phyloP scores from a whole-genome alignment of 257 asterid species.

The Knoxia roxburghii region DNA sequence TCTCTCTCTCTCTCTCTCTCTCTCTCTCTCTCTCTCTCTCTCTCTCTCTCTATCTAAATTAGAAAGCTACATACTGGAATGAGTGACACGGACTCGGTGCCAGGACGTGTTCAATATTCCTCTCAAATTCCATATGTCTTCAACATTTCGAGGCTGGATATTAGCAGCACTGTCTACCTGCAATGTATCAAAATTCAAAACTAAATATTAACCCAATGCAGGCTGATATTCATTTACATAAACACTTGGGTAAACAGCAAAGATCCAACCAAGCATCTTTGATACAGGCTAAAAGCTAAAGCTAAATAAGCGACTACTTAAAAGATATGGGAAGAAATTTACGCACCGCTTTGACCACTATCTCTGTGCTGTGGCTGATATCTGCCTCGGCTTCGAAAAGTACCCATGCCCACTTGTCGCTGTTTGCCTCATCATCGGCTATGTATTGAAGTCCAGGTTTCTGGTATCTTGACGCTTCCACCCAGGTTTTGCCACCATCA shows the following conservation, averaged over 20 bases:
- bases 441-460: conserved; percentile 57
- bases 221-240: too few relatives aligned
- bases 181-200: background rate
- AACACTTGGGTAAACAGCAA: too few relatives aligned
- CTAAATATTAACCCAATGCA: background rate
- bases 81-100: conserved; percentile 86
- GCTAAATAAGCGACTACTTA: background rate
- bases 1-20: too few relatives aligned
- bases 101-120: conserved; percentile 92
- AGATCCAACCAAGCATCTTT: too few relatives aligned
- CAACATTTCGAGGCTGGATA: conserved; percentile 86
- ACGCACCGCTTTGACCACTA: conserved; percentile 93
- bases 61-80: conserved; percentile 74
- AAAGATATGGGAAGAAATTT: conserved; percentile 3
- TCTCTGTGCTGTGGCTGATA: conserved; percentile 51
- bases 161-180: conserved; percentile 89
- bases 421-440: conserved; percentile 43
- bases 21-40: too few relatives aligned
- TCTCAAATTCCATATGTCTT: conserved; percentile 85
- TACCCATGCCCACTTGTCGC: conserved; percentile 99
- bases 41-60: too few relatives aligned
- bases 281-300: too few relatives aligned
- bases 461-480: conserved; percentile 80
- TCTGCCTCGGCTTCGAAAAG: conserved; percentile 79
- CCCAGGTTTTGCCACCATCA: conserved; percentile 89